phyloP scores from a whole-genome alignment of 169 alveolate genomes.

The Plasmodium gonderi region DNA sequence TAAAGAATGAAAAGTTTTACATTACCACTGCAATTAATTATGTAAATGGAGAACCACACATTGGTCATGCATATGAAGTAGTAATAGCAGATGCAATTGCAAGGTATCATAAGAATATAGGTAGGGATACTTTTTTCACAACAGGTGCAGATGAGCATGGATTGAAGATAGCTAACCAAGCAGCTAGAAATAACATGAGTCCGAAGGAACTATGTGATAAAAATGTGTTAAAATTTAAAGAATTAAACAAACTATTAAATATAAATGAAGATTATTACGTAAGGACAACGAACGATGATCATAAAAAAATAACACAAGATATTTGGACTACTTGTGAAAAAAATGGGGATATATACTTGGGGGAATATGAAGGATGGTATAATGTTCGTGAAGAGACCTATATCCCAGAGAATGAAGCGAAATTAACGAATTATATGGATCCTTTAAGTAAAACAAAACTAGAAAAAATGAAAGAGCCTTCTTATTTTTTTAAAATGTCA shows the following conservation, averaged over 20 bases:
- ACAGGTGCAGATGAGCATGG: slow-evolving; percentile 97
- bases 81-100: slow-evolving; percentile 83
- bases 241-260: slow-evolving; percentile 72
- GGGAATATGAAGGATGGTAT: slow-evolving; percentile 93
- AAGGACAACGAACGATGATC: slow-evolving; percentile 89
- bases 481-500: slow-evolving; percentile 92
- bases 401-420: slow-evolving; percentile 92
- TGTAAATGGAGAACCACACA: slow-evolving; percentile 94
- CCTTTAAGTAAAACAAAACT: slow-evolving; percentile 88
- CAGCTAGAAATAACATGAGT: slow-evolving; percentile 83
- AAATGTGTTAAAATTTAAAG: slow-evolving; percentile 78
- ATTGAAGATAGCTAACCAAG: slow-evolving; percentile 91
- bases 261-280: slow-evolving; percentile 85
- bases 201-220: slow-evolving; percentile 90
- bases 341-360: slow-evolving; percentile 89
- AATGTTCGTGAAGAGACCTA: slow-evolving; percentile 93
- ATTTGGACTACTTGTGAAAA: slow-evolving; percentile 85
- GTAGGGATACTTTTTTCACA: slow-evolving; percentile 85
- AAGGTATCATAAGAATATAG: slow-evolving; percentile 86
- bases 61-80: slow-evolving; percentile 93
- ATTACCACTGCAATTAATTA: slow-evolving; percentile 94
- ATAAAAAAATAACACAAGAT: slow-evolving; percentile 84
- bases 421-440: slow-evolving; percentile 87
- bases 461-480: slow-evolving; percentile 89
- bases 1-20: slow-evolving; percentile 80